Evolutionary conservation across 2,329 filamentous ascomycete genomes (phyloP), one percentile per base, ranked within the genome.

Genomic region (Leptographium flavum): DNA sequence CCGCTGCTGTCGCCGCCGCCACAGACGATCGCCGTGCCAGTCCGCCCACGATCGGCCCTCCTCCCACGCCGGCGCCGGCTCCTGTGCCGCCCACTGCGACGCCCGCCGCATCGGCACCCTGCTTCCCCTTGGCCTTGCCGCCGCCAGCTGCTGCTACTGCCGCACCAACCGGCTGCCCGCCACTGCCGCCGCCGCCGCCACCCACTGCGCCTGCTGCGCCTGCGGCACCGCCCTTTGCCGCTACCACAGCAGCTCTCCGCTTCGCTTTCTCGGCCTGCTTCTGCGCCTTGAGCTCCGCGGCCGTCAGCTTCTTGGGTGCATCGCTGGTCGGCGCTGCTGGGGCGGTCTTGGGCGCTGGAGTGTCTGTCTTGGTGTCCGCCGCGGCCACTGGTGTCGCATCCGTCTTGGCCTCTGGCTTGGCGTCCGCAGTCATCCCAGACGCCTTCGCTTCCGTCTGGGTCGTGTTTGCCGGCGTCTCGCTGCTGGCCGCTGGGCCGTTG

Each of bases 211-310:
- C 31, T n/a, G 45, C 53, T 71, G 62, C 53, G 51, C 62, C 57
- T 13, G 64, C 64, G 19, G 61, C 59, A 46, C 62, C 63, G 27
- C 58, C 58, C 50, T 73, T 73, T 4, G 70, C 67, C 27, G 68
- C 67, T 59, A 81, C 86, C 56, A 72, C 76, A 57, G 79, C 79
- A 41, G 83, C 86, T 66, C 90, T 75, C 49, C 86, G 74, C 39
- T 87, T 87, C 43, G 84, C 83, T 67, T 95, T 96, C 60, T 95
- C 90, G 28, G 86, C 88, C 61, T 94, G 90, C 50, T 83, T 82
- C 60, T 78, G 80, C 56, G 88, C 90, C 66, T 96, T 96, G 57
- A 94, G 60, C 62, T 94, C 83, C 19, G 86, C 87, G 31, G 74
- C 73, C 2, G 83, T 78, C 28, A 84, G 67, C 60, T 85, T 83